Conservation (phyloP, 129 eudicot species). For the Artemisia annua region DNA sequence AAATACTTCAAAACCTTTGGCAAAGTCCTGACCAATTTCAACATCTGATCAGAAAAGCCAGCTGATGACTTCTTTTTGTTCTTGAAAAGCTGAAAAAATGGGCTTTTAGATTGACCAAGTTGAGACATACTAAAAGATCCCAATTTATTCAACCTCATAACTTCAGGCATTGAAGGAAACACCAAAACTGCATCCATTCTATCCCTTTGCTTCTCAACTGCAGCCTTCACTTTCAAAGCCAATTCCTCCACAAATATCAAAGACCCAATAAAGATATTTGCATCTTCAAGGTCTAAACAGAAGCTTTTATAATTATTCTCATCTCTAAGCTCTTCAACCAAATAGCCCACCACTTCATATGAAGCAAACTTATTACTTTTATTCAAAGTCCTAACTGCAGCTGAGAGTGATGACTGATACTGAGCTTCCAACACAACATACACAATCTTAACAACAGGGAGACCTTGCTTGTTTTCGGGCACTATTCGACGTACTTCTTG, state of each 20-base stretch:
- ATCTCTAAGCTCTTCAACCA: conserved; percentile 99
- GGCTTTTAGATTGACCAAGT: conserved; percentile 90
- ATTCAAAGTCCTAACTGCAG: conserved; percentile 75
- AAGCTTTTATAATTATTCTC: conserved; percentile 65
- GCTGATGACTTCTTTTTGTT: conserved; percentile 75
- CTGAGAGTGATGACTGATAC: conserved; percentile 87
- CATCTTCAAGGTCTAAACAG: conserved; percentile 90
- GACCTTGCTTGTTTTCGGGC: conserved; percentile 61
- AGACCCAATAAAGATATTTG: conserved; percentile 90
- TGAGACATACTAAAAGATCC: conserved; percentile 96
- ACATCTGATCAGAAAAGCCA: conserved; percentile 96
- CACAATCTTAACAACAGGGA: conserved; percentile 82
- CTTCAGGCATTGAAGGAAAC: conserved; percentile 99
- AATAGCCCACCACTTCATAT: conserved; percentile 88
- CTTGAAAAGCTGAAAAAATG: conserved; percentile 89
- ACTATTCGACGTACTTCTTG: conserved; percentile 87
- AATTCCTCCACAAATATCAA: conserved; percentile 92
- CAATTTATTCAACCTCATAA: conserved; percentile 92
- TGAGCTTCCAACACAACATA: conserved; percentile 99
- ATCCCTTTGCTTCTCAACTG: conserved; percentile 94
- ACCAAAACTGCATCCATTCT: conserved; percentile 97
- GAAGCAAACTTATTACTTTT: conserved; percentile 50
- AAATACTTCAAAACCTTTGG: conserved; percentile 95
- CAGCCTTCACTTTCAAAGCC: conserved; percentile 78
- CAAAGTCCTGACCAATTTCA: conserved; percentile 90